Percentiles rank a stretch among this genome's conserved stretches.
These are phyloP conservation scores for Quercus dentata DNA, from an alignment of 306 rosid species.

Conservation along the genomic window DNA sequence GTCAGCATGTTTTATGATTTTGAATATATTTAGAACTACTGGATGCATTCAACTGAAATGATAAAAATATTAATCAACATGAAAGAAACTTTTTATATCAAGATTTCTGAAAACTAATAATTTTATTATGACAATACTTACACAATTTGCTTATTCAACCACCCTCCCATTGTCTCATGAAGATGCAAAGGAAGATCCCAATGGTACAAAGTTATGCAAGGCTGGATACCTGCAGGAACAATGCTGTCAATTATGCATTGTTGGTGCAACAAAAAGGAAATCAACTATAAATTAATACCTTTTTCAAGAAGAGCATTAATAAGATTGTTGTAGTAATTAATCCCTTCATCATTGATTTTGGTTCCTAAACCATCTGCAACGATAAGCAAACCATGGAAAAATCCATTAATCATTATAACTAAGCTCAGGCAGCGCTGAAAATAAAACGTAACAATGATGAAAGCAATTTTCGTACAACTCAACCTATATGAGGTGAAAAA, in stretches of 20 bases:
- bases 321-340: conserved; percentile 68
- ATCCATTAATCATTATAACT: background rate
- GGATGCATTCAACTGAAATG: too few relatives aligned
- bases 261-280: conserved; percentile 5
- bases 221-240: conserved; percentile 68
- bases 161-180: conserved; percentile 78
- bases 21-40: background rate
- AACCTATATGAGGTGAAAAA: background rate
- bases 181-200: conserved; percentile 98
- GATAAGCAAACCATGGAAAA: conserved; percentile 6
- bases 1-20: background rate
- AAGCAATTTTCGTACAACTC: background rate
- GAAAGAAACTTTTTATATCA: background rate
- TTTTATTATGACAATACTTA: conserved; percentile 29
- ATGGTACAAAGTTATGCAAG: conserved; percentile 83
- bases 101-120: background rate
- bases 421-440: background rate
- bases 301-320: conserved; percentile 82
- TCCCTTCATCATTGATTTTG: conserved; percentile 76
- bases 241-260: conserved; percentile 21
- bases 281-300: conserved; percentile 42
- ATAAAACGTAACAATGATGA: background rate
- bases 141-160: conserved; percentile 79
- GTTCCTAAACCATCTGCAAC: conserved; percentile 90
- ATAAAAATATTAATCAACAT: background rate